A percentile compares a stretch with the other conserved stretches of the same genome.
Conservation (phyloP, 2,329 filamentous ascomycete genomes). For the Penicillium fuscoglaucum region DNA sequence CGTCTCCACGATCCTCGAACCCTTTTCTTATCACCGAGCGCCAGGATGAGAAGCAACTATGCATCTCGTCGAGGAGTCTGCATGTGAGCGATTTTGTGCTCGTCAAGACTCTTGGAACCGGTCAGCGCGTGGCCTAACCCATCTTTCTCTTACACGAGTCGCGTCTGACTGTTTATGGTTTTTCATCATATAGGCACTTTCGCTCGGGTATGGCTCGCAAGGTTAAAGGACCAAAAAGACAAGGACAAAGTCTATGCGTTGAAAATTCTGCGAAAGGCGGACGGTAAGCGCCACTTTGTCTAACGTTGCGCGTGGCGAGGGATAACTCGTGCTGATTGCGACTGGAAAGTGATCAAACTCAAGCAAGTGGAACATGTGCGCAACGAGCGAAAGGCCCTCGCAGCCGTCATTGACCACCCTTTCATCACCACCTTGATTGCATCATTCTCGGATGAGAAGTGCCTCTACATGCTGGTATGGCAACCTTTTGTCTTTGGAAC, state of each 20-base stretch:
- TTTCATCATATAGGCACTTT: conserved; percentile 47
- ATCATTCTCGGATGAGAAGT: conserved; percentile 64
- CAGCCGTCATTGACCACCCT: conserved; percentile 62
- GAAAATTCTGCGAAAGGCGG: conserved; percentile 53
- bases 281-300: conserved; percentile 39
- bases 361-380: conserved; percentile 70
- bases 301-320: conserved; percentile 3
- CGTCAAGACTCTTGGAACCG: conserved; percentile 52
- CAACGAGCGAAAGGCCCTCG: conserved; percentile 65
- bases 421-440: conserved; percentile 66
- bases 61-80: conserved; percentile 40
- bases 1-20: conserved; percentile 33
- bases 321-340: conserved; percentile 13
- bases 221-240: conserved; percentile 41
- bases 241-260: conserved; percentile 49
- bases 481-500: background rate
- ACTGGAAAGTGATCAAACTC: conserved; percentile 52
- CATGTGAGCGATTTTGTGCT: conserved; percentile 48
- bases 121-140: conserved; percentile 32
- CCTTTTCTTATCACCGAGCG: conserved; percentile 42
- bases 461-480: conserved; percentile 55
- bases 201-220: conserved; percentile 52
- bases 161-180: conserved; percentile 4
- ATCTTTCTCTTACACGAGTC: background rate
- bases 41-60: conserved; percentile 40